Evolutionary conservation across 2,329 filamentous ascomycete genomes (phyloP).

Genomic region (Pseudogymnoascus sp.): DNA sequence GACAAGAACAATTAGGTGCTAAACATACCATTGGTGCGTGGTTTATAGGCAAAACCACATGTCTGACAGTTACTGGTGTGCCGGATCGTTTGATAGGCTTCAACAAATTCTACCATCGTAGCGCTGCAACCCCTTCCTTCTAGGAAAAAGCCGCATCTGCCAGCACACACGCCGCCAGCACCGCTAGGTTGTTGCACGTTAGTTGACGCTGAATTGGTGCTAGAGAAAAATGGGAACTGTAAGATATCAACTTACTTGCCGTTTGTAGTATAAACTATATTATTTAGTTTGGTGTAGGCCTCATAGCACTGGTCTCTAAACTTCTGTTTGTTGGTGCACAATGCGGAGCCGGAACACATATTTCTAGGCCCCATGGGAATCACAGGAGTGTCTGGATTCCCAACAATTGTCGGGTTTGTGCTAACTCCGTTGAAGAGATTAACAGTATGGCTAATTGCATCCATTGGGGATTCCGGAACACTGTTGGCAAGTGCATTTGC

Average conservation of each 20-base stretch:
- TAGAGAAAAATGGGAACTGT: background rate
- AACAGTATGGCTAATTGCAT: background rate
- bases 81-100: background rate
- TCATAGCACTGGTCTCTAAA: background rate
- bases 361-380: background rate
- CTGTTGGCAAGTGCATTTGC: background rate
- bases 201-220: background rate
- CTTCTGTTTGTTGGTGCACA: background rate
- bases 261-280: background rate
- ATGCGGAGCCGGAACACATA: background rate
- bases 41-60: background rate
- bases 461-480: background rate
- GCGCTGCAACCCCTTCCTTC: background rate
- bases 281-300: background rate
- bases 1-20: background rate
- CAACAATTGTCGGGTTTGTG: background rate
- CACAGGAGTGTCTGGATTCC: background rate
- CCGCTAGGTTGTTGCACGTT: background rate
- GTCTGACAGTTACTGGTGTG: background rate
- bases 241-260: background rate
- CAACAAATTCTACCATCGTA: background rate
- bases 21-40: background rate
- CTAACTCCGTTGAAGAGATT: slow-evolving; percentile 3
- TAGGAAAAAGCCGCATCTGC: background rate
- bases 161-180: background rate